Evolutionary conservation across 2,329 filamentous ascomycete genomes (phyloP), one percentile per base, ranked within the genome.

Genomic region (Colletotrichum caudatum): DNA sequence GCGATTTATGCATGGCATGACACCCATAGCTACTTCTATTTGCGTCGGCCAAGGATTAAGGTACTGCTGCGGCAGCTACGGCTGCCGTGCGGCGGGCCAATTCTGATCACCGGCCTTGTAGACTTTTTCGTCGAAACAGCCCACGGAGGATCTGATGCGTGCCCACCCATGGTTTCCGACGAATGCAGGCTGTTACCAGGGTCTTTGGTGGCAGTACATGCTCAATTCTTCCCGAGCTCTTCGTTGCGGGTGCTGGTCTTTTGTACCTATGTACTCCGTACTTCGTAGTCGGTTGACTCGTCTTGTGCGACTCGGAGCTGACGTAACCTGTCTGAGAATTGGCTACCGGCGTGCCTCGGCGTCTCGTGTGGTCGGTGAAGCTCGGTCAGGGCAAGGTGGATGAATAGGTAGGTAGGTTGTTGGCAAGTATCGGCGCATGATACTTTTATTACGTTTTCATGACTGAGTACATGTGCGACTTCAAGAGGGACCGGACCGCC

Each of bases 1-100:
- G 69, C 58, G 64, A 59, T 71, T 71, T 63, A 63, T 68, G 69
- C 69, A 63, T 71, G 53, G 29, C 69, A 71, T 26, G 51, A 57
- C 50, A 35, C 20, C 48, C 37, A 14, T 50, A 23, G n/a, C 48
- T 50, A 50, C 48, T 50, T 4, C 29, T 51, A 29, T 35, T 61
- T 26, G 68, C 57, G 20, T 60, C 39, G 48, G 41, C 9, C 2
- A 29, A 29, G 29, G 29, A 29, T 29, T 29, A 23, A 2, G 44
- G 20, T 48, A 48, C 44, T 66, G 29, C 14, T 23, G n/a, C 29
- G 6, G 50, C 46, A 18, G 14, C 50, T 53, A 20, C 14, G 16
- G 23, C 50, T 26, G 33, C 41, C 18, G 53, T 56, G 57, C 57
- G 57, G 46, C 48, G 35, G 35, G 51, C 61, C 50, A 60, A 41